Conservation (phyloP, 2,329 filamentous ascomycete species). For the Fonsecaea erecta region DNA sequence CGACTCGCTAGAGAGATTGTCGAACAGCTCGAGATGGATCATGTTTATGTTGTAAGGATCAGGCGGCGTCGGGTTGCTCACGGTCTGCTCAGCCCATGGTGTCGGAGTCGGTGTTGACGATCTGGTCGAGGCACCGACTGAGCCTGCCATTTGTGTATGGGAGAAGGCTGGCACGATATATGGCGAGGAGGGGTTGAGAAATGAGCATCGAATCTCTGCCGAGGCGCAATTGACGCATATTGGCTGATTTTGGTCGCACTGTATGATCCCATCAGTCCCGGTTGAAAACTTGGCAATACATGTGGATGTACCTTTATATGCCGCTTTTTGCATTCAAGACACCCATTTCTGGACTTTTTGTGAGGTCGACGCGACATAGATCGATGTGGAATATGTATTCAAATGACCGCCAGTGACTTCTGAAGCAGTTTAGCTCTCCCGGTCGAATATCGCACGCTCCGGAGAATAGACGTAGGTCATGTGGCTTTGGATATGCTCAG, state of each 20-base stretch:
- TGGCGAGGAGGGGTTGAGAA: slow-evolving; percentile 13
- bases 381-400: neutral
- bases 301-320: slow-evolving; percentile 46
- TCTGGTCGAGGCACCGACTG: neutral
- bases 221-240: slow-evolving; percentile 43
- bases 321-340: slow-evolving; percentile 48
- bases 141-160: neutral
- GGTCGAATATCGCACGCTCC: neutral
- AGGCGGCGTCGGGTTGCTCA: neutral
- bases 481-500: neutral
- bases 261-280: neutral
- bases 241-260: slow-evolving; percentile 45
- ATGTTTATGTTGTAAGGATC: slow-evolving; percentile 38
- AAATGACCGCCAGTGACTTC: neutral
- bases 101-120: neutral
- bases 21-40: slow-evolving; percentile 41
- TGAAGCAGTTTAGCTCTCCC: neutral
- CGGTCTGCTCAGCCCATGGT: neutral
- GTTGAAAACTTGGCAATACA: slow-evolving; percentile 39
- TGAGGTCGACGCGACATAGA: slow-evolving; percentile 40
- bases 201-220: slow-evolving; percentile 34
- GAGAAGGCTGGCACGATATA: slow-evolving; percentile 4
- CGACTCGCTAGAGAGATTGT: slow-evolving; percentile 37
- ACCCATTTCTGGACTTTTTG: slow-evolving; percentile 48
- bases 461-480: neutral